Evolutionary conservation across 2,329 filamentous ascomycete species (phyloP).

Genomic region (Fusarium solani-melongenae): DNA sequence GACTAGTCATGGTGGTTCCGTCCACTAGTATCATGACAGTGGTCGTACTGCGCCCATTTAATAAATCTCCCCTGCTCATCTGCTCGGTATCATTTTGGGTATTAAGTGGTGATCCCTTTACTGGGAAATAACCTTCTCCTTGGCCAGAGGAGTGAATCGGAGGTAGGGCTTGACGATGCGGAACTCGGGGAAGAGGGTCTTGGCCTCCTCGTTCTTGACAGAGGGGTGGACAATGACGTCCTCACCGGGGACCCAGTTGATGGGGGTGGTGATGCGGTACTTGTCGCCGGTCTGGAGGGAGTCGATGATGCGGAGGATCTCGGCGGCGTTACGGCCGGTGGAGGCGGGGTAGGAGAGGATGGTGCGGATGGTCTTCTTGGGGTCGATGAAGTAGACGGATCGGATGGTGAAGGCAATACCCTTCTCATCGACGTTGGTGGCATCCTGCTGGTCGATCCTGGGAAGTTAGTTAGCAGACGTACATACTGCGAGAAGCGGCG

Average conservation of each 20-base stretch:
- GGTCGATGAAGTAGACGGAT: slow-evolving; percentile 94
- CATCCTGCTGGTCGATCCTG: slow-evolving; percentile 82
- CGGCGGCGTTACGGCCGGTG: slow-evolving; percentile 84
- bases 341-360: slow-evolving; percentile 94
- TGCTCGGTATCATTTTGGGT: slow-evolving; percentile 40
- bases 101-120: slow-evolving; percentile 14
- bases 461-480: slow-evolving; percentile 8
- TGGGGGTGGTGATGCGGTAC: slow-evolving; percentile 87
- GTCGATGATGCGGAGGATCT: slow-evolving; percentile 83
- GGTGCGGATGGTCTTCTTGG: slow-evolving; percentile 90
- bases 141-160: slow-evolving; percentile 75
- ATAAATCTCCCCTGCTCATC: slow-evolving; percentile 21
- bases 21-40: background rate
- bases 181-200: slow-evolving; percentile 86
- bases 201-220: slow-evolving; percentile 86
- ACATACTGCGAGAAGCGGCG: background rate
- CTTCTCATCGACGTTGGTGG: slow-evolving; percentile 83
- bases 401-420: slow-evolving; percentile 94
- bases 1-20: slow-evolving; percentile 23
- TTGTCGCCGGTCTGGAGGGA: slow-evolving; percentile 87
- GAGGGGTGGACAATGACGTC: slow-evolving; percentile 92
- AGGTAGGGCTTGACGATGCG: slow-evolving; percentile 77
- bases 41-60: slow-evolving; percentile 26
- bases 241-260: slow-evolving; percentile 89
- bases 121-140: slow-evolving; percentile 54